Base-by-base conservation (phyloP, 1,139 yeast species). In the Blastobotrys niveus region DNA sequence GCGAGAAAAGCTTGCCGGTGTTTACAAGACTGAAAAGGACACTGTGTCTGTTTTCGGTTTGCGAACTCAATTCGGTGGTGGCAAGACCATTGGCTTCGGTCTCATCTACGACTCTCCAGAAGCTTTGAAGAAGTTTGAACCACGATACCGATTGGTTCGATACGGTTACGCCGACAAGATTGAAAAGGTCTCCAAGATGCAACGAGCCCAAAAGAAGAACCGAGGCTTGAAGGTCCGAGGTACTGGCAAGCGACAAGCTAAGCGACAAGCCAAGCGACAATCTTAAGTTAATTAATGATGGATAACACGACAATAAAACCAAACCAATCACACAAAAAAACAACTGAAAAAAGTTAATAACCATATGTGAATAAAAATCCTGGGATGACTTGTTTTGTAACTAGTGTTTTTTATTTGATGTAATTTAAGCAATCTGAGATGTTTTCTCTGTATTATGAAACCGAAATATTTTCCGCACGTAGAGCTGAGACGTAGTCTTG, bases 181-280 rank as follows among this genome's bases (percentile, higher is more conserved):
- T 67, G 97, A 91, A 74, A 88, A 87, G 81, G 79, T 96, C 66
- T 87, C 96, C 66, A 88, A 97, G 88, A 96, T 89, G 80, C 98
- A 93, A 80, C 88, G 98, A 82, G 93, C 93, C 79, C 98, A 91
- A 84, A 87, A 86, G 89, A 91, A 91, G 91, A 91, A 91, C 95
- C 89, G 97, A 82, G 96, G 86, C 69, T 82, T 83, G 88, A 91
- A 91, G 85, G 74, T 85, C 83, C 87, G 89, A 70, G 98, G 98
- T 83, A 91, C 98, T 68, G 94, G 89, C 70, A 83, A 79, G 74
- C 82, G 87, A 73, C 85, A 84, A 76, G 94, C 95, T 73, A 87
- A 87, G 76, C 65, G 62, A 52, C 53, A 56, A 29, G 48, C 48
- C 29, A 41, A 42, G 45, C 27, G 36, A 33, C 36, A 33, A 33